Evolutionary conservation across 805 yeast genomes (phyloP).

Genomic region (Candida oleophila): DNA sequence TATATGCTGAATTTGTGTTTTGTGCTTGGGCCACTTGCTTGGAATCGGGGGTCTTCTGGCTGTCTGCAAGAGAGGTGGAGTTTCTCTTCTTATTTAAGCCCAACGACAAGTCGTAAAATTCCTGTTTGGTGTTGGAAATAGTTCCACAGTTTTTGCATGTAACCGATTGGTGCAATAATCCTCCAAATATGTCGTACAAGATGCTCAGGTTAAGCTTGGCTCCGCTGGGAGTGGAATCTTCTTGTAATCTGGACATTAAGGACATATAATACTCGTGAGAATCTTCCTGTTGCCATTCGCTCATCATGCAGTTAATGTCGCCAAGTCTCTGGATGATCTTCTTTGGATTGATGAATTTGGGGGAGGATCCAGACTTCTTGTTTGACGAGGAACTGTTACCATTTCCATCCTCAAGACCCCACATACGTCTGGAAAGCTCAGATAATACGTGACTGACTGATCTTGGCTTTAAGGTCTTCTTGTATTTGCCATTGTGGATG

Average conservation of each 20-base stretch:
- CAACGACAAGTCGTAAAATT: slow-evolving; percentile 86
- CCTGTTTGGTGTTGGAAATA: slow-evolving; percentile 84
- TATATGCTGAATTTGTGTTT: neutral
- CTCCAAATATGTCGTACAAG: slow-evolving; percentile 92
- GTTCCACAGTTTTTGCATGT: slow-evolving; percentile 82
- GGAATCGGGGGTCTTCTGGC: neutral
- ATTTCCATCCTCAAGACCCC: slow-evolving; percentile 50
- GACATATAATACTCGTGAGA: slow-evolving; percentile 97
- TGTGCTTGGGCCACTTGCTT: slow-evolving; percentile 14
- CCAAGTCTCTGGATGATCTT: slow-evolving; percentile 66
- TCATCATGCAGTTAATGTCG: slow-evolving; percentile 94
- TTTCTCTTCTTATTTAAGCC: slow-evolving; percentile 55
- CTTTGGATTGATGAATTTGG: slow-evolving; percentile 68
- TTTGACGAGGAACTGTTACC: slow-evolving; percentile 10
- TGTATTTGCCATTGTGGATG: slow-evolving; percentile 54
- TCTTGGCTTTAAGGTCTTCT: slow-evolving; percentile 43
- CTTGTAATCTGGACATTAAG: slow-evolving; percentile 80
- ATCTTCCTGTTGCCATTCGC: slow-evolving; percentile 97
- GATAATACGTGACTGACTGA: slow-evolving; percentile 70
- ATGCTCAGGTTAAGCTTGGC: slow-evolving; percentile 76
- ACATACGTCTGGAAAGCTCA: slow-evolving; percentile 66
- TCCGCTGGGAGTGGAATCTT: slow-evolving; percentile 91
- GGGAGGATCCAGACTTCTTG: slow-evolving; percentile 18
- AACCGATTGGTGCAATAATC: slow-evolving; percentile 79
- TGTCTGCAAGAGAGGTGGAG: neutral